A percentile compares a stretch with the other conserved stretches of the same genome.
phyloP scores from a whole-genome alignment of 345 rosid genomes.

The Kandelia obovata region DNA sequence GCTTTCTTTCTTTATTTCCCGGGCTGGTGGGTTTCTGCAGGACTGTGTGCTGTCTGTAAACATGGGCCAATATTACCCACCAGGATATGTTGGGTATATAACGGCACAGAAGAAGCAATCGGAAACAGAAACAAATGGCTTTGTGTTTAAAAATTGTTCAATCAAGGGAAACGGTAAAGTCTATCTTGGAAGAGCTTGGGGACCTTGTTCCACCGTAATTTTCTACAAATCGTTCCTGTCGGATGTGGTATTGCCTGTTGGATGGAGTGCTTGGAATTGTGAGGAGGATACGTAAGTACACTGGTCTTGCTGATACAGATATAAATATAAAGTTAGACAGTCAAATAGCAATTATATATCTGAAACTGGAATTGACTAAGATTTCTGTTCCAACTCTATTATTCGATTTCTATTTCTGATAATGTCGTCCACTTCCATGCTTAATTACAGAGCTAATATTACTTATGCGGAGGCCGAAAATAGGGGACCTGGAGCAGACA shows the following conservation, averaged over 20 bases:
- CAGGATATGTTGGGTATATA: conserved; percentile 7
- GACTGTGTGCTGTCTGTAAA: conserved; percentile 4
- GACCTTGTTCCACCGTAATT: conserved; percentile 32
- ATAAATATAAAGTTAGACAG: not conserved
- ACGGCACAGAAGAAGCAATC: conserved; percentile 18
- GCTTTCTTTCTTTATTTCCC: no score
- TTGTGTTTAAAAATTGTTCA: conserved; percentile 9
- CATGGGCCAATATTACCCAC: not conserved
- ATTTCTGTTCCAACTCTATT: no score
- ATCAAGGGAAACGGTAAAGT: conserved; percentile 20
- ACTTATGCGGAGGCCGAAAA: conserved; percentile 36
- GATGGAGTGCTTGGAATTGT: conserved; percentile 36
- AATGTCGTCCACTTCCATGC: not conserved
- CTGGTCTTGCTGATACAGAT: not conserved
- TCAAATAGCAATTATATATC: no score
- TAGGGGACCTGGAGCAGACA: conserved; percentile 37
- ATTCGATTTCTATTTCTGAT: not conserved
- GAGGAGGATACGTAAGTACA: rapidly evolving
- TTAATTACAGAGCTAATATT: not conserved
- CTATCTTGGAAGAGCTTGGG: conserved; percentile 36
- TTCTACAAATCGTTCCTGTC: conserved; percentile 9
- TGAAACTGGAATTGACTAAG: no score
- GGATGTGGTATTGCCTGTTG: conserved; percentile 20
- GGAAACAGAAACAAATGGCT: conserved; percentile 1
- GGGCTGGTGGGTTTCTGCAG: not conserved